Base-by-base conservation (phyloP, 257 asterid species). In the Solanum tarijense region DNA sequence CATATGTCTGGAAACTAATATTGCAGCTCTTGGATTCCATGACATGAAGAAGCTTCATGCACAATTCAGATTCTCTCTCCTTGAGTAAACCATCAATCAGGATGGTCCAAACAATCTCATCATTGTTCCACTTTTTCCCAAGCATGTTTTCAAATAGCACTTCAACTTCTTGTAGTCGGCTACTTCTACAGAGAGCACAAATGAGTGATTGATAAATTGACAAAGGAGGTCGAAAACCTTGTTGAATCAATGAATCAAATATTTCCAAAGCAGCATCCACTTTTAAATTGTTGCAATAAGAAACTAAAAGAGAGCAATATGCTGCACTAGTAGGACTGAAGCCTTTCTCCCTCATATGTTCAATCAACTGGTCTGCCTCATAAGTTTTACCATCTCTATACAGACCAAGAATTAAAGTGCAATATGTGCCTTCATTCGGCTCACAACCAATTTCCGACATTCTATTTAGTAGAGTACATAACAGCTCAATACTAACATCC, bases 21-120 rank as follows among this genome's bases (percentile, higher is more conserved):
- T 87, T 41, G 89, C 93, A 84, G 83, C 93, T 92, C 94, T 92
- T 94, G 34, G 94, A 92, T 25, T 92, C 92, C 96, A 97, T 91
- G 32, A 74, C 75, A 35, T 91, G 95, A 93, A 95, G 92, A 94
- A 97, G 89, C 88, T 93, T 92, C 91, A 91, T 83, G 92, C 98
- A 93, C 48, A 90, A 90, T 83, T 93, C 88, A 31, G 93, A 87
- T 75, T 93, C 91, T 88, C 97, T 96, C 31, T 90, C 91, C 94
- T 93, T 93, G 52, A 97, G 93, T 89, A 97, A 91, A 72, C 95
- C 95, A 92, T 97, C 99, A 87, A 97, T 91, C 92, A 97, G 91
- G 88, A 97, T 86, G 38, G 96, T 93, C 98, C 98, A 94, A 75
- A 95, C 98, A 93, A 97, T 94, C 93, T 97, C 98, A 92, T 97